Conservation (phyloP, 2,329 filamentous ascomycete species). For the Eutypa lata region DNA sequence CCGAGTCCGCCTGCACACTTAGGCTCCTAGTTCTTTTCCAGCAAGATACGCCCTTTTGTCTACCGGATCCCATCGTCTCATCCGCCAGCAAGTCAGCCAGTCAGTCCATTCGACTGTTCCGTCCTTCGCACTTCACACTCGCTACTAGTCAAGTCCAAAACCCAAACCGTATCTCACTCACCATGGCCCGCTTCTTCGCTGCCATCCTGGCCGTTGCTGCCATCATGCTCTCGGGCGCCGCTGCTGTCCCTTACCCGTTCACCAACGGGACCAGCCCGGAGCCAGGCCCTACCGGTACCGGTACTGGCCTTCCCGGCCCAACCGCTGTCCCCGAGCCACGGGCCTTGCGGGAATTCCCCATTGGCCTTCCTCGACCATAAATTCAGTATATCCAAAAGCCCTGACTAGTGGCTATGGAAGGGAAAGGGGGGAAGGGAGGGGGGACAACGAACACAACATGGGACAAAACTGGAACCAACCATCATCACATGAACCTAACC, state of each 20-base stretch:
- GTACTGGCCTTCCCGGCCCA: not conserved
- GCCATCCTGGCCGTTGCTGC: slow-evolving; percentile 23
- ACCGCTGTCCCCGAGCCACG: not conserved
- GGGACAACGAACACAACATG: not conserved
- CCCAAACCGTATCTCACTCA: slow-evolving; percentile 3
- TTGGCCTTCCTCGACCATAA: not conserved
- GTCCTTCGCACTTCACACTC: slow-evolving; percentile 6
- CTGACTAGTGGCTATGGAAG: not conserved
- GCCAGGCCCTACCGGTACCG: slow-evolving; percentile 5
- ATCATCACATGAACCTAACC: not conserved
- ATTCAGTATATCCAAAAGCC: not conserved
- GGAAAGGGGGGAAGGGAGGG: not conserved
- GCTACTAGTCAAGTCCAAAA: slow-evolving; percentile 2
- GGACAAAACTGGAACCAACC: not conserved
- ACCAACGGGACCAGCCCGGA: slow-evolving; percentile 13
- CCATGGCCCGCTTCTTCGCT: slow-evolving; percentile 28
- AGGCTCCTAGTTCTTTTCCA: not conserved
- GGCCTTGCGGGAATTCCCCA: not conserved
- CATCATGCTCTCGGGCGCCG: slow-evolving; percentile 20
- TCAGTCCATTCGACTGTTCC: slow-evolving; percentile 7
- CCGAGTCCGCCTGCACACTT: not conserved
- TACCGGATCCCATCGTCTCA: not conserved
- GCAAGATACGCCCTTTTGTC: not conserved
- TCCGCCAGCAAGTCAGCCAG: too few species aligned
- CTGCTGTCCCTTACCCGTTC: slow-evolving; percentile 20